Evolutionary conservation across 1,284 basidiomycete genomes (phyloP), one percentile per base, ranked within the genome.

Genomic region (Cystobasidium sp.): DNA sequence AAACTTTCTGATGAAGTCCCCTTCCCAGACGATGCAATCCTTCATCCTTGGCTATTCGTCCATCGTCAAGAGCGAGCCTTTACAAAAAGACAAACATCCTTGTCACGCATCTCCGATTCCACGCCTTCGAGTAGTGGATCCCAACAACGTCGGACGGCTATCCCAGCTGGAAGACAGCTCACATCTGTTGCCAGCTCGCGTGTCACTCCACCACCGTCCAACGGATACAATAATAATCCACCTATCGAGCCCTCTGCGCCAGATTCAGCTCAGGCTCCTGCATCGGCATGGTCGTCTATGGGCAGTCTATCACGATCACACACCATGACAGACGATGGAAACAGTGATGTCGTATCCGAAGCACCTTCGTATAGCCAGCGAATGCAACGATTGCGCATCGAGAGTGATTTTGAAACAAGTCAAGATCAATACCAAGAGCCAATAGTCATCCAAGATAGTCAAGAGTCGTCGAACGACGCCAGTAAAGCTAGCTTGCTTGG

Each of bases 41-140:
- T 82, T 0, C 90, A 93, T 78, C 85, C 86, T 0, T 92, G 91
- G 91, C 84, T 96, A 18, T 12, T 9, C 9, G 49, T 20, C 22
- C 51, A 51, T 44, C 24, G 46, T 6, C 24, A 18, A 8, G 37
- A 61, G 10, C 69, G 69, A n/a, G 56, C 39, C 6, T 31, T 59
- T 18, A 59, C 56, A n/a, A 59, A 59, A 39, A 10, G 56, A 6
- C 56, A 59, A 16, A 41, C 56, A 41, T 59, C 56, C 1, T 20
- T 59, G 12, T 41, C 56, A 16, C 56, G 56, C n/a, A 31, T 59
- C 18, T 39, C 56, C 7, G 53, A 37, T 10, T 59, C 56, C 5
- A 18, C 14, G n/a, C 56, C 39, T 16, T 59, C 56, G n/a, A 7
- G 18, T n/a, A 39, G 56, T 5, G 56, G 56, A 1, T 59, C 56